A percentile compares a stretch with the other conserved stretches of the same genome.
Evolutionary conservation across 2,329 filamentous ascomycete species (phyloP).

Genomic region (Zalaria obscura): DNA sequence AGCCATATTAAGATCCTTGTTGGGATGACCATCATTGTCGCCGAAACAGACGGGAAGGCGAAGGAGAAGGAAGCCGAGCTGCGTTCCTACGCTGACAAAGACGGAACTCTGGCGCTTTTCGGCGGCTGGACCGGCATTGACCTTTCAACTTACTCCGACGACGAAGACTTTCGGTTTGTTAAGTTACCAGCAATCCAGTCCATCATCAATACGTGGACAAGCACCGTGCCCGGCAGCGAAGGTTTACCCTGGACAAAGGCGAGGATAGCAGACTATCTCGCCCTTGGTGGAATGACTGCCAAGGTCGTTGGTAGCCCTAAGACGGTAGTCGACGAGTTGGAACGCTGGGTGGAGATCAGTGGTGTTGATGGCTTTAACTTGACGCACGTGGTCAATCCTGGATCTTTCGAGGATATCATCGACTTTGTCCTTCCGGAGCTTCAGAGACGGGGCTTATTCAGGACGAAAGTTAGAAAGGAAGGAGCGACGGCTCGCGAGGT

Average conservation of each 20-base stretch:
- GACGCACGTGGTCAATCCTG: conserved; percentile 53
- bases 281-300: conserved; percentile 52
- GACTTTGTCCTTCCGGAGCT: conserved; percentile 30
- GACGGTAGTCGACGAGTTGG: conserved; percentile 52
- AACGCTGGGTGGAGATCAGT: conserved; percentile 52
- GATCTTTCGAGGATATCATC: conserved; percentile 53
- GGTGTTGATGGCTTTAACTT: conserved; percentile 67
- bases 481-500: conserved; percentile 12
- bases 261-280: conserved; percentile 53
- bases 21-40: conserved; percentile 51
- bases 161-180: conserved; percentile 49
- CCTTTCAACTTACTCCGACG: conserved; percentile 44
- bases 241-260: conserved; percentile 54
- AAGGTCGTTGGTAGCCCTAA: conserved; percentile 49
- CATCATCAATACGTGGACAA: conserved; percentile 40
- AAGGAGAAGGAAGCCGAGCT: conserved; percentile 48
- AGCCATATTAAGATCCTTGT: conserved; percentile 53
- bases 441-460: conserved; percentile 19
- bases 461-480: conserved; percentile 15
- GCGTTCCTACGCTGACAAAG: conserved; percentile 45
- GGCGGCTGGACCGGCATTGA: conserved; percentile 63
- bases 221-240: conserved; percentile 41
- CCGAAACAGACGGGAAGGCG: conserved; percentile 51
- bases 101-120: conserved; percentile 56
- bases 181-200: conserved; percentile 46